Evolutionary conservation across 192 early-diverging fungal species (phyloP), one percentile per base, ranked within the genome.

Genomic region (Entomortierella lignicola): DNA sequence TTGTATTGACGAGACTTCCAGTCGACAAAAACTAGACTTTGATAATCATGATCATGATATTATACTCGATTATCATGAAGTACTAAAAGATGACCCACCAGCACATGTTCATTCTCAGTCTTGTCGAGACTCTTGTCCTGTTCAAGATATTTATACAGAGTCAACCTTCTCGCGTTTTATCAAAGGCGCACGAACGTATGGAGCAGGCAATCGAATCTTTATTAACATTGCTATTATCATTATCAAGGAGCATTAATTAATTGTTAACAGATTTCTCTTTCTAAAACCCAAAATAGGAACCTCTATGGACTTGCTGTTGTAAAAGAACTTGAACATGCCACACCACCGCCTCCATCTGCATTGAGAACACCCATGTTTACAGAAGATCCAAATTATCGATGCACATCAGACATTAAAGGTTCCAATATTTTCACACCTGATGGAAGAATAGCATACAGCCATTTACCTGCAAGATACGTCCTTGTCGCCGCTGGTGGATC

Each of bases 141-240:
- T 79, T 8, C 75, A 79, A 52, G 75, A 79, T 26, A 59, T 70
- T 29, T 79, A 79, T 25, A 79, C 75, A 1, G 75, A 79, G 41
- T 27, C 55, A 21, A 61, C 56, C 10, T 79, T 39, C 26, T 68
- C 63, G 15, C 67, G 75, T 11, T 79, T 79, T 56, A 66, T 62
- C 21, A 66, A 41, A 60, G 75, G 75, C 34, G 75, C 75, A 0
- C 60, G 75, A 55, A 70, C 75, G 75, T 79, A 79, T 39, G 74
- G 12, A 23, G 13, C 25, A n/a, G 8, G 30, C 56, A 29, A 60
- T 25, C 39, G 20, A 44, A 26, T 11, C 8, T 12, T 13, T 8
- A 44, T 44, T 42, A n/a, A n/a, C n/a, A n/a, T n/a, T n/a, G n/a
- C n/a, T n/a, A n/a, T 17, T 44, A 13, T 27, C 23, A 44, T 25